Conservation (phyloP, 164 flowering plant genomes). For the Buxus sempervirens region DNA sequence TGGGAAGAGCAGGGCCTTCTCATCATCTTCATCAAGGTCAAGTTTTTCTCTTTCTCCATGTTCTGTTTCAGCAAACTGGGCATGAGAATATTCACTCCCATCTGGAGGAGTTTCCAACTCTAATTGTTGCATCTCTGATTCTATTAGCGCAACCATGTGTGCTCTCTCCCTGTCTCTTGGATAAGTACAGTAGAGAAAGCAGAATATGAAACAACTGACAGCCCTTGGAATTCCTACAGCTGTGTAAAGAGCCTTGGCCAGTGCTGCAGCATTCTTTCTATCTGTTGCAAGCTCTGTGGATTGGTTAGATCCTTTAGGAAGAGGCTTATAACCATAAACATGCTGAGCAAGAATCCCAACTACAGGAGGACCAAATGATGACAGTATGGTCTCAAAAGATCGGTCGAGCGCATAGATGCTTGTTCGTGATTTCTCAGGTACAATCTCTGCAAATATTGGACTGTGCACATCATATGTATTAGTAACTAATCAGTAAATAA, state of each 20-base stretch:
- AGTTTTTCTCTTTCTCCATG: conserved; percentile 35
- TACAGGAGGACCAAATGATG: conserved; percentile 92
- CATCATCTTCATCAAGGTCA: conserved; percentile 46
- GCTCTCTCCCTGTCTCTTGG: conserved; percentile 82
- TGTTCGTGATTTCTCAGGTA: conserved; percentile 81
- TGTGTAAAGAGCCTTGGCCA: conserved; percentile 82
- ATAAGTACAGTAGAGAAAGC: conserved; percentile 71
- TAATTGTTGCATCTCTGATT: conserved; percentile 64
- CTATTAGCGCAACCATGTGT: conserved; percentile 60
- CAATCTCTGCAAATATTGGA: conserved; percentile 98
- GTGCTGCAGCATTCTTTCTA: conserved; percentile 72
- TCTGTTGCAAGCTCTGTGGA: conserved; percentile 58
- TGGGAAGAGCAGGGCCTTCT: conserved; percentile 37
- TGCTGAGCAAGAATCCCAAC: conserved; percentile 78
- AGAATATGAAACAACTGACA: conserved; percentile 72
- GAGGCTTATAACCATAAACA: conserved; percentile 72
- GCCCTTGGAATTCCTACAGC: conserved; percentile 73
- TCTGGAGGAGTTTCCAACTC: conserved; percentile 29
- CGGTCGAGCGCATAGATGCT: conserved; percentile 87
- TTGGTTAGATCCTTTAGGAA: conserved; percentile 44
- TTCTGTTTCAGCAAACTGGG: conserved; percentile 21
- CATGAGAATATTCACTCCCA: conserved; percentile 20
- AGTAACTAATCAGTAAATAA: background rate
- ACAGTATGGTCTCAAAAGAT: conserved; percentile 75
- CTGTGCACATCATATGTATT: conserved; percentile 31